Conservation (phyloP, 345 rosid genomes). For the Euphorbia peplus region DNA sequence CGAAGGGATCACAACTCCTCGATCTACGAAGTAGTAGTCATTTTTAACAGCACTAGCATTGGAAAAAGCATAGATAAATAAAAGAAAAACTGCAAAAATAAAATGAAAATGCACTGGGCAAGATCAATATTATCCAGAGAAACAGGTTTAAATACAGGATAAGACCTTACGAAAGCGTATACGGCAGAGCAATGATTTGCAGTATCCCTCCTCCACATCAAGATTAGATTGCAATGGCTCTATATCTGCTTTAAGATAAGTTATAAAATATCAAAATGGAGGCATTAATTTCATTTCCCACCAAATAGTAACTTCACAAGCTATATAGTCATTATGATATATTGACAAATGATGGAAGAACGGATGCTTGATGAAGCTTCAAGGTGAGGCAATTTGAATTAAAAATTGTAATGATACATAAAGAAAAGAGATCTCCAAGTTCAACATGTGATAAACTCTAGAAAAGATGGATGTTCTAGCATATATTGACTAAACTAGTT, state of each 20-base stretch:
- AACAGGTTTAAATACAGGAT: constrained; percentile 44
- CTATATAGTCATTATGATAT: background rate
- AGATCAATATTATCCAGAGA: constrained; percentile 3
- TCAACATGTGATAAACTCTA: background rate
- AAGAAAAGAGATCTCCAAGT: background rate
- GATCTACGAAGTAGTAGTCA: background rate
- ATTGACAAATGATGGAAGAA: background rate
- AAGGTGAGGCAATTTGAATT: background rate
- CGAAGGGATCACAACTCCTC: background rate
- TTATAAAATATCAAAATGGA: background rate
- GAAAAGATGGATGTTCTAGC: background rate
- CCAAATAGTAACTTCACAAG: background rate
- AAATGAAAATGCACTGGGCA: constrained; percentile 5
- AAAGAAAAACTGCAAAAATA: background rate
- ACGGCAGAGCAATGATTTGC: constrained; percentile 90
- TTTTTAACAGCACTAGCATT: background rate
- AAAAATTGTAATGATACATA: background rate
- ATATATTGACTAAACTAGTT: background rate
- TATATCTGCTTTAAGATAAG: constrained; percentile 52
- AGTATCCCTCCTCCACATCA: constrained; percentile 76
- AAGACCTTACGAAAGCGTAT: constrained; percentile 99
- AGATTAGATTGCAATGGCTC: constrained; percentile 74
- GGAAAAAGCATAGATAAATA: background rate
- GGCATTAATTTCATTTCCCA: background rate
- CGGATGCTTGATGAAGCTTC: background rate